Base-by-base conservation (phyloP, 2,329 filamentous ascomycete genomes). In the Chrysoporthe austroafricana region DNA sequence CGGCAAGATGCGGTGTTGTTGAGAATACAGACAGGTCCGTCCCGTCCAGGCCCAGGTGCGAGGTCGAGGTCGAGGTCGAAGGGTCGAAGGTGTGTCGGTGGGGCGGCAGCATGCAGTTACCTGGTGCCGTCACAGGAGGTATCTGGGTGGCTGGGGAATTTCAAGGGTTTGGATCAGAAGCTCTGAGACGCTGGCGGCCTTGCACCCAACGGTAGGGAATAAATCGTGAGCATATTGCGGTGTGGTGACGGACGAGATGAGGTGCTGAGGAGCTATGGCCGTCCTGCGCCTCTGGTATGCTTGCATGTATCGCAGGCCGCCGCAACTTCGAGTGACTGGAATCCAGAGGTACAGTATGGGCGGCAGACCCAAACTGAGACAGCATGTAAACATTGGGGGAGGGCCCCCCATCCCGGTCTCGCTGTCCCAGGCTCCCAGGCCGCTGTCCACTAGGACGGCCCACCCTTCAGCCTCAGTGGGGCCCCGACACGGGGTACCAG, bases 131-230 rank as follows among this genome's bases (percentile, higher is more conserved):
- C 57, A 60, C 57, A 60, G 46, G 34, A 34, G 16, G 26, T 56
- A 46, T 57, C 26, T 57, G 52, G 62, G 62, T 64, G 62, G 62
- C 62, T 64, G 62, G 62, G 62, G 43, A 43, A 13, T 9, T 57
- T 32, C 62, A 44, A 56, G 48, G 36, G 21, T 63, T 57, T 9
- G 48, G 44, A 34, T 21, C 36, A 63, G n/a, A 16, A n/a, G 44
- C 32, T 42, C 34, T 32, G 21, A 43, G 60, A n/a, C 16, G 60
- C 43, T 9, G 21, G 8, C 11, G 32, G 8, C 42, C 21, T 32
- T 7, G 14, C 39, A 61, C 16, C 54, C 7, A 16, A 21, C 11
- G 6, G 48, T 16, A 63, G 48, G 13, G 9, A 43, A n/a, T 43
- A 18, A 14, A 43, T 21, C 8, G n/a, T 54, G 48, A 26, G 48